Evolutionary conservation across 1,139 yeast species (phyloP), one percentile per base, ranked within the genome.

Genomic region (Arxiozyma slooffiae): DNA sequence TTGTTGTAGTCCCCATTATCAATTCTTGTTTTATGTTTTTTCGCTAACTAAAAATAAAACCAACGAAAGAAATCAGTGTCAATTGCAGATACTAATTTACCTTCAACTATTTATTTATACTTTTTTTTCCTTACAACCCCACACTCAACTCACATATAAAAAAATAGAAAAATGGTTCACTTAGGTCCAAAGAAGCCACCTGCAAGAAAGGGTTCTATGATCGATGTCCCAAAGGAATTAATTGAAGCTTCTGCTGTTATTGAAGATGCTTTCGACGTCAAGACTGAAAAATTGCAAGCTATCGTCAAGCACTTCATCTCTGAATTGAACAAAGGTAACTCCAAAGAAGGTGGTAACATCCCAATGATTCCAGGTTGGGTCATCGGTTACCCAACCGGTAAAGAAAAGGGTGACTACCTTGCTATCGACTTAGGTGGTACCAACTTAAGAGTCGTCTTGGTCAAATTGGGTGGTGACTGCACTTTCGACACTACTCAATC

Each of bases 301-400:
- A 80, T 90, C 66, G 80, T 87, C 50, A 76, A 77, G 48, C 95
- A 84, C 64, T 82, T 82, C 63, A 76, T 79, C 44, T 51, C 63
- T 18, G 97, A 92, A 72, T 79, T 92, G 63, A 79, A 82, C 54
- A 85, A 85, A 69, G 95, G 95, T 50, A 76, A 86, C 57, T 76
- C 88, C 52, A 79, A 80, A 66, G 62, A 72, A 48, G 94, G 94
- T 47, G 92, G 94, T 52, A 84, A 83, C 68, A 85, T 87, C 64
- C 97, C 97, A 53, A 92, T 90, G 98, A 88, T 85, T 64, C 95
- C 95, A 44, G 87, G 95, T 56, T 90, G 97, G 97, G 97, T 90
- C 50, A 75, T 88, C 78, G 95, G 85, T 63, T 83, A 75, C 75
- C 97, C 98, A 55, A 83, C 94, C 46, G 97, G 97, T 61, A 71